phyloP scores from a whole-genome alignment of 2,329 filamentous ascomycete species.

The Sporothrix curviconia region DNA sequence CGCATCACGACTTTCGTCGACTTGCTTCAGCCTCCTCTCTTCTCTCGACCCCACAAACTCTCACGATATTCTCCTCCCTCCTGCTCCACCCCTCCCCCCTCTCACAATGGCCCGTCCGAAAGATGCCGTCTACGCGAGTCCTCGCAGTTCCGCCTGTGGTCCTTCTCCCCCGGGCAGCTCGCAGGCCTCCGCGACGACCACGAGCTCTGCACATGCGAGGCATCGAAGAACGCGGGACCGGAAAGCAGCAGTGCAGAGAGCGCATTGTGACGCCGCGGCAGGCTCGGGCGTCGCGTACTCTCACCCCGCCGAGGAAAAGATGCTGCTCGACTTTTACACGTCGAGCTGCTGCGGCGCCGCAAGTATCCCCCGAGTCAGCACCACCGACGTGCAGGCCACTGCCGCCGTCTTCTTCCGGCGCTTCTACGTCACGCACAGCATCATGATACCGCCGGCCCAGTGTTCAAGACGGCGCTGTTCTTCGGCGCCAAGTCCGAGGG shows the following conservation, averaged over 20 bases:
- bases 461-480: conserved; percentile 86
- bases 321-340: conserved; percentile 73
- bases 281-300: conserved; percentile 37
- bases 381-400: conserved; percentile 57
- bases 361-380: conserved; percentile 46
- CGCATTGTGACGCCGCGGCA: conserved; percentile 18
- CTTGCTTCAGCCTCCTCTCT: neutral
- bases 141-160: conserved; percentile 89
- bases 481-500: conserved; percentile 91
- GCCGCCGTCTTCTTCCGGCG: conserved; percentile 85
- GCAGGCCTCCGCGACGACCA: conserved; percentile 68
- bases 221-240: conserved; percentile 53
- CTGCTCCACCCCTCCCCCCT: neutral
- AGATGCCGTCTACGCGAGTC: conserved; percentile 85
- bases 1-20: conserved; percentile 1
- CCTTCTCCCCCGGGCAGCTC: conserved; percentile 71
- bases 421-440: conserved; percentile 92
- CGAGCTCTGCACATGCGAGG: conserved; percentile 57
- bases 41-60: neutral
- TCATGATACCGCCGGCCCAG: conserved; percentile 87
- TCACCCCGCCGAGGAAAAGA: conserved; percentile 80
- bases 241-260: conserved; percentile 27
- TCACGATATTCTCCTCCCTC: neutral
- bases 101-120: conserved; percentile 66
- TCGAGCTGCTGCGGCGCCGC: conserved; percentile 51